These are phyloP conservation scores for Scheffersomyces amazonensis DNA, from an alignment of 805 yeast species.

Conservation along the genomic window DNA sequence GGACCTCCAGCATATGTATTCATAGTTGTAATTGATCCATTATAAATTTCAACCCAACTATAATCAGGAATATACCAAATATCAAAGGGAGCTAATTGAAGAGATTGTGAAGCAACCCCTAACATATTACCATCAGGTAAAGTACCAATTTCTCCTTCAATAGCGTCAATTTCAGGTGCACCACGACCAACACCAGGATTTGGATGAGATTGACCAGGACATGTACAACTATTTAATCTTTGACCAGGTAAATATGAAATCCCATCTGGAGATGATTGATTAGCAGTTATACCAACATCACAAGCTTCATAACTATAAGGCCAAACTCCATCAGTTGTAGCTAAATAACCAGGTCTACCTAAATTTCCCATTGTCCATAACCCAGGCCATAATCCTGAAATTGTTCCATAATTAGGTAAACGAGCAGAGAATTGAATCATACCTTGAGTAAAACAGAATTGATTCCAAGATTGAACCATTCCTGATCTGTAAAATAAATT, in stretches of 20 bases:
- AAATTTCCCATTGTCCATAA: constrained; percentile 41
- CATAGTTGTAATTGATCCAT: constrained; percentile 69
- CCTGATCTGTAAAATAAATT: constrained; percentile 36
- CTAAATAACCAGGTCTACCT: constrained; percentile 38
- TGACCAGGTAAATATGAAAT: constrained; percentile 41
- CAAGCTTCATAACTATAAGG: constrained; percentile 39
- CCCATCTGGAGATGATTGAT: constrained; percentile 40
- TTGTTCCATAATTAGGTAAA: constrained; percentile 34
- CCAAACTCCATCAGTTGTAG: constrained; percentile 39
- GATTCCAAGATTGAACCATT: constrained; percentile 40
- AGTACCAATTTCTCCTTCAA: constrained; percentile 79
- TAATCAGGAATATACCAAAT: constrained; percentile 94
- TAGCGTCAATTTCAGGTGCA: constrained; percentile 75
- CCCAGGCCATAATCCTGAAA: constrained; percentile 42
- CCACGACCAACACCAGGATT: constrained; percentile 37
- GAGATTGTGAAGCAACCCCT: constrained; percentile 87
- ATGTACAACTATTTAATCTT: constrained; percentile 30
- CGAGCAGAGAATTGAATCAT: constrained; percentile 28
- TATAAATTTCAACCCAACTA: constrained; percentile 69
- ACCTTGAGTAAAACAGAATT: constrained; percentile 36
- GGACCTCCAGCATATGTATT: constrained; percentile 93
- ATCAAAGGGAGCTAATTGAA: constrained; percentile 91
- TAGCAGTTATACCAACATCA: constrained; percentile 40
- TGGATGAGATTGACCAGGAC: constrained; percentile 37
- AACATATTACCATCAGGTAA: constrained; percentile 21